phyloP scores from a whole-genome alignment of 2,329 filamentous ascomycete genomes.

The Bipolaris bicolor region DNA sequence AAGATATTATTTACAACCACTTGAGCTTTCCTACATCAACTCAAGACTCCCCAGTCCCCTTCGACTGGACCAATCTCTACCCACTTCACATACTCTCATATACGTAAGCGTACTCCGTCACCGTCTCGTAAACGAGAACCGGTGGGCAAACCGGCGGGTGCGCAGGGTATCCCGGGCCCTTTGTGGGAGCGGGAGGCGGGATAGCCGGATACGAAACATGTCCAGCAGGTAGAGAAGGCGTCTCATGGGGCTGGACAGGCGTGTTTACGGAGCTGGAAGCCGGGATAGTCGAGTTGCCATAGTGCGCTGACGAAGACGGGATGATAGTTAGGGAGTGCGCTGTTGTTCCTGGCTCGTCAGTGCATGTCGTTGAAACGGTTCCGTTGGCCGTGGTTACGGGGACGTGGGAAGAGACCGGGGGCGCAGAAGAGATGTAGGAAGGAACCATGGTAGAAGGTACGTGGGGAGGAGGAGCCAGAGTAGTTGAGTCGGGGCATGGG shows the following conservation, averaged over 20 bases:
- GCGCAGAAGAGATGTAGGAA: slow-evolving; percentile 1
- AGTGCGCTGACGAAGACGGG: slow-evolving; percentile 1
- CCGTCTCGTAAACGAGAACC: slow-evolving; percentile 7
- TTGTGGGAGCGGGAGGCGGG: slow-evolving; percentile 2
- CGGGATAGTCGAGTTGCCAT: slow-evolving; percentile 10
- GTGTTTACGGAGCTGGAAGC: background rate
- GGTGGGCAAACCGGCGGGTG: slow-evolving; percentile 3
- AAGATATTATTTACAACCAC: slow-evolving; percentile 1
- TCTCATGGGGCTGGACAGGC: slow-evolving; percentile 7
- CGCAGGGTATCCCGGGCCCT: slow-evolving; percentile 6
- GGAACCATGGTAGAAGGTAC: background rate
- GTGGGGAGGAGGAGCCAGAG: slow-evolving; percentile 6
- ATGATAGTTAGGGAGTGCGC: slow-evolving; percentile 1
- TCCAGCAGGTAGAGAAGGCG: slow-evolving; percentile 4
- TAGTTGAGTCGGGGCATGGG: background rate
- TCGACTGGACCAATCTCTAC: background rate
- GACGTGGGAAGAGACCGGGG: slow-evolving; percentile 6
- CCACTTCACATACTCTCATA: slow-evolving; percentile 1
- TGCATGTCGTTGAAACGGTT: background rate
- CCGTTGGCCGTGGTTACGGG: slow-evolving; percentile 4
- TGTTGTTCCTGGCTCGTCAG: slow-evolving; percentile 5
- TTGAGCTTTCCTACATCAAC: background rate
- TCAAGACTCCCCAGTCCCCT: background rate
- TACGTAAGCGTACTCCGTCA: background rate
- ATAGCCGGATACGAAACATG: background rate